Evolutionary conservation across 139 green algal species (phyloP).

Genomic region (Edaphochlamys debaryana): DNA sequence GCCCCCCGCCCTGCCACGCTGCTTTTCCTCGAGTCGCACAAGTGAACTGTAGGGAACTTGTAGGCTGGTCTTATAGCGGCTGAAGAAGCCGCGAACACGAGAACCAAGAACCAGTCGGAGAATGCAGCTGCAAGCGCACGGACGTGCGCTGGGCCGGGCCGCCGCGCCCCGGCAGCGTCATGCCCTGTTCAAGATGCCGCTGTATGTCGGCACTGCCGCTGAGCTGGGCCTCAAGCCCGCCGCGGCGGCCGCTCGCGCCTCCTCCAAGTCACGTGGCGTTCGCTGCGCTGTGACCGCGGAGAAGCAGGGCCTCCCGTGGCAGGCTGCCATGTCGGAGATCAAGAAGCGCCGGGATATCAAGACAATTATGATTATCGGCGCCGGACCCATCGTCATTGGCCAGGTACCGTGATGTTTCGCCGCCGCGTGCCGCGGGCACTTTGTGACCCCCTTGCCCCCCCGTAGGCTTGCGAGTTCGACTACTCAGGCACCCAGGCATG

Average conservation of each 20-base stretch:
- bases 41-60: no score
- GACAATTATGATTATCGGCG: constrained; percentile 87
- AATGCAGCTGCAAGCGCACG: neutral
- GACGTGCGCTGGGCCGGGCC: neutral
- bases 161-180: constrained; percentile 1
- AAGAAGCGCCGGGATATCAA: constrained; percentile 79
- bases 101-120: no score
- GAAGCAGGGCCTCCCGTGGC: constrained; percentile 59
- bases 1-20: no score
- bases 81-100: no score
- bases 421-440: neutral
- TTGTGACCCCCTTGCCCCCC: neutral
- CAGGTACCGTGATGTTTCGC: constrained; percentile 66
- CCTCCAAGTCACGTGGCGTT: constrained; percentile 6
- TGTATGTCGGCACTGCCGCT: constrained; percentile 26
- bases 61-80: no score
- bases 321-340: constrained; percentile 70
- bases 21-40: no score
- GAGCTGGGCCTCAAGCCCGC: constrained; percentile 29
- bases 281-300: neutral
- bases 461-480: constrained; percentile 99
- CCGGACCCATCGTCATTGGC: constrained; percentile 99
- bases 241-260: neutral
- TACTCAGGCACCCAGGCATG: constrained; percentile 99
- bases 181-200: constrained; percentile 16